Percentiles rank a stretch among this genome's conserved stretches.
phyloP scores from a whole-genome alignment of 179 eudicot species.

The Patellifolia procumbens region DNA sequence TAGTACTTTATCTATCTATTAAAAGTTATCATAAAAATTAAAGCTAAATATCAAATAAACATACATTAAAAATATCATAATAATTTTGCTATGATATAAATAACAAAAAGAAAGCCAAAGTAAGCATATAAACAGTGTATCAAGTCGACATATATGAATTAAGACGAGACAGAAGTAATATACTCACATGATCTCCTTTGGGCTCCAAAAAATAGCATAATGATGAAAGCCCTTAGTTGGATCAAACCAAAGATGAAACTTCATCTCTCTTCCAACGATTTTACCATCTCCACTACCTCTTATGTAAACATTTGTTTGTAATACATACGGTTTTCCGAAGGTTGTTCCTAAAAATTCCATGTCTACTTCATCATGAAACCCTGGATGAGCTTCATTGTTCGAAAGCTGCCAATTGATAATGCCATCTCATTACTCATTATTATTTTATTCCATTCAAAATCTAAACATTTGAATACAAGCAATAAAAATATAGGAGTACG shows the following conservation, averaged over 20 bases:
- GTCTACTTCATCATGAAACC: constrained; percentile 81
- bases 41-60: too few relatives aligned
- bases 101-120: not conserved
- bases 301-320: constrained; percentile 81
- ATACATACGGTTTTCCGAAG: constrained; percentile 56
- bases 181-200: constrained; percentile 71
- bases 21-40: too few relatives aligned
- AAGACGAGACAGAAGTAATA: not conserved
- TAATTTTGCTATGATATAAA: too few relatives aligned
- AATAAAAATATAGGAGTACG: too few relatives aligned
- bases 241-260: constrained; percentile 85
- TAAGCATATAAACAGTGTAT: not conserved
- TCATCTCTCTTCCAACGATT: constrained; percentile 73
- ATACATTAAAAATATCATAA: too few relatives aligned
- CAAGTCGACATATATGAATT: not conserved
- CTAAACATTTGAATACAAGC: too few relatives aligned
- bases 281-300: constrained; percentile 81
- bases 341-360: constrained; percentile 84
- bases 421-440: not conserved
- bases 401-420: constrained; percentile 49
- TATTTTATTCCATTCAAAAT: not conserved
- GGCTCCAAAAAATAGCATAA: constrained; percentile 77
- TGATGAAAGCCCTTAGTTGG: constrained; percentile 75
- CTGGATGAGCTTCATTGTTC: constrained; percentile 66
- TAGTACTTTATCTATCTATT: too few relatives aligned